Evolutionary conservation across 495 filamentous ascomycete species (phyloP).

Genomic region (Hypoxylon subgilvum): DNA sequence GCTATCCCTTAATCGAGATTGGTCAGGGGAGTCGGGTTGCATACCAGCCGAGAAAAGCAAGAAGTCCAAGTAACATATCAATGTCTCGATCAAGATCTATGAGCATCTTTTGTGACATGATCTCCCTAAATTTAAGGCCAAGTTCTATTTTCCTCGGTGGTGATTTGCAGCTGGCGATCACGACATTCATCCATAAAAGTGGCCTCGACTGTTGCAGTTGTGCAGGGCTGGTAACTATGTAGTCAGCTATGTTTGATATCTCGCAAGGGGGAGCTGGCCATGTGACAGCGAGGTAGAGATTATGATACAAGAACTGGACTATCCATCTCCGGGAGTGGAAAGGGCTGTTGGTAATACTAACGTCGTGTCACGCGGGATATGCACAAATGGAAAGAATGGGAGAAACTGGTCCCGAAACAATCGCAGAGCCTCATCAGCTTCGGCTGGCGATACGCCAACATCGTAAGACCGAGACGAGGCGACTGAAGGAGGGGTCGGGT

Average conservation of each 20-base stretch:
- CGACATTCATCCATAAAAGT: constrained; percentile 58
- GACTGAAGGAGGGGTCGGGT: constrained; percentile 31
- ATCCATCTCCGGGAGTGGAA: background rate
- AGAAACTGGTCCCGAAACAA: constrained; percentile 40
- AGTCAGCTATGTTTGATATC: constrained; percentile 8
- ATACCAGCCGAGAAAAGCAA: constrained; percentile 55
- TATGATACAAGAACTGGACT: background rate
- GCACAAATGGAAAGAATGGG: constrained; percentile 44
- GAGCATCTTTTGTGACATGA: constrained; percentile 52
- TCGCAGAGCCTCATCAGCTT: constrained; percentile 36
- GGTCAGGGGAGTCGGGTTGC: background rate
- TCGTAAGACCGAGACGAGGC: constrained; percentile 30
- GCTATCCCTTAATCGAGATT: background rate
- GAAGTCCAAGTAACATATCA: constrained; percentile 57
- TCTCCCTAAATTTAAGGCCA: constrained; percentile 45
- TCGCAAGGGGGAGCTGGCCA: background rate
- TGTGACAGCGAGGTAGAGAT: background rate
- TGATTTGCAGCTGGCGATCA: constrained; percentile 46
- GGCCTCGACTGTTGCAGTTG: constrained; percentile 44
- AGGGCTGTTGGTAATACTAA: constrained; percentile 18
- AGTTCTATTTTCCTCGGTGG: constrained; percentile 45
- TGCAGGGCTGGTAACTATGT: constrained; percentile 29
- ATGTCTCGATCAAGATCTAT: constrained; percentile 51
- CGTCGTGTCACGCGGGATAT: constrained; percentile 36
- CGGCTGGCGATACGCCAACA: constrained; percentile 21